Percentiles rank a stretch among this genome's conserved stretches.
These are phyloP conservation scores for Trypanosoma scelopori DNA, from an alignment of 208 protist genomes.

Conservation along the genomic window DNA sequence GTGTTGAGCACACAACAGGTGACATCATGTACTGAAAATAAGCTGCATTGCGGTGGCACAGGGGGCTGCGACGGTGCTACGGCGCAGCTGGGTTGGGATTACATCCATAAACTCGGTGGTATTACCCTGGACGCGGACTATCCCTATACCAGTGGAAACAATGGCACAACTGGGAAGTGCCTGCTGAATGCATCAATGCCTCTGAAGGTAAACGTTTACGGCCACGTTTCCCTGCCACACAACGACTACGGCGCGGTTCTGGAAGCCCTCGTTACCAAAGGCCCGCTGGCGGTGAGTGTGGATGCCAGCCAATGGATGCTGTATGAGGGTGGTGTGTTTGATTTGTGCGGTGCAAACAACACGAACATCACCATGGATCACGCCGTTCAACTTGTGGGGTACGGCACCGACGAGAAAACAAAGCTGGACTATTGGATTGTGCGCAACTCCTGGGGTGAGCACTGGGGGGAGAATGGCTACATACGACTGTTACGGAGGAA, in stretches of 20 bases:
- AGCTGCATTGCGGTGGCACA: constrained; percentile 50
- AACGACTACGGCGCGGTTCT: constrained; percentile 62
- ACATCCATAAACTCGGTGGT: constrained; percentile 52
- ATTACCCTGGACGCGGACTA: constrained; percentile 69
- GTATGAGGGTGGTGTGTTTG: constrained; percentile 77
- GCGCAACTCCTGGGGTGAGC: constrained; percentile 83
- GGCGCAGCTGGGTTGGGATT: constrained; percentile 75
- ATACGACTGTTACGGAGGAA: constrained; percentile 65
- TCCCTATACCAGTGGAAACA: constrained; percentile 73
- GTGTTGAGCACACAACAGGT: constrained; percentile 91
- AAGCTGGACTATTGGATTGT: constrained; percentile 87
- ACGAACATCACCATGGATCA: constrained; percentile 79
- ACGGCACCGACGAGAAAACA: constrained; percentile 52
- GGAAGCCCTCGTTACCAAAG: constrained; percentile 53
- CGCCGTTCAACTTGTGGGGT: constrained; percentile 87
- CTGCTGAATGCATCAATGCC: constrained; percentile 21
- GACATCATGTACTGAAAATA: constrained; percentile 87
- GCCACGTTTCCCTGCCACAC: constrained; percentile 63
- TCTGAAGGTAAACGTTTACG: constrained; percentile 38
- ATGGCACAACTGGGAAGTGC: constrained; percentile 20
- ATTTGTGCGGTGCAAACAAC: constrained; percentile 51
- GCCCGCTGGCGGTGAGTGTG: constrained; percentile 83
- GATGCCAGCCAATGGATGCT: constrained; percentile 61
- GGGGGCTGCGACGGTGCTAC: constrained; percentile 83
- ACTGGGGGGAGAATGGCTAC: constrained; percentile 83